Conservation (phyloP, 164 flowering plant genomes). For the Tetrastigma voinierianum region DNA sequence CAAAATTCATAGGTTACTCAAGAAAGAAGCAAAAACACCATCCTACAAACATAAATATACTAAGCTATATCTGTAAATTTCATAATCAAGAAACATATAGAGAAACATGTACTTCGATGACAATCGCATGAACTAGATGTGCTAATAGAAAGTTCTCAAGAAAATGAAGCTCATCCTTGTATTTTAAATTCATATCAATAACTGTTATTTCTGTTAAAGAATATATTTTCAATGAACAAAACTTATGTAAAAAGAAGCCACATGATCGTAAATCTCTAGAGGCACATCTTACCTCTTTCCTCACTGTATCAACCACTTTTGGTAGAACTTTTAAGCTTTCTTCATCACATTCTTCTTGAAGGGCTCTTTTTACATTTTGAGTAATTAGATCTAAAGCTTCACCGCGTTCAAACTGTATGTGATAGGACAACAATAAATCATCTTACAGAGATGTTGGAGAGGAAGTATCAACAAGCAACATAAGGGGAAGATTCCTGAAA, state of each 20-base stretch:
- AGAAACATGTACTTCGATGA: not conserved
- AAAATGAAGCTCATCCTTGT: no score
- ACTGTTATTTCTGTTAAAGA: no score
- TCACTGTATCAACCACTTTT: slow-evolving; percentile 80
- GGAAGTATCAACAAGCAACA: not conserved
- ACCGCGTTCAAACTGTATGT: slow-evolving; percentile 90
- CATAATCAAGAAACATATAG: not conserved
- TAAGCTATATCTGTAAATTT: not conserved
- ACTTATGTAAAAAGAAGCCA: not conserved
- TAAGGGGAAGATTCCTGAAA: not conserved
- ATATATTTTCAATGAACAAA: not conserved
- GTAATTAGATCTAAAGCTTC: slow-evolving; percentile 87
- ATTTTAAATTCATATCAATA: no score
- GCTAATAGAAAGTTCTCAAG: not conserved
- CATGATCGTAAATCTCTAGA: not conserved
- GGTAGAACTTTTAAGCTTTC: slow-evolving; percentile 81
- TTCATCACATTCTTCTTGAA: slow-evolving; percentile 88
- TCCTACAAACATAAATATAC: not conserved
- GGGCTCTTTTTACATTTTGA: slow-evolving; percentile 64
- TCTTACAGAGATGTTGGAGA: not conserved
- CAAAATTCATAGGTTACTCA: not conserved
- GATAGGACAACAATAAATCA: slow-evolving; percentile 3
- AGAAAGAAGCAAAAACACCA: not conserved
- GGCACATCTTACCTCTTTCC: slow-evolving; percentile 63
- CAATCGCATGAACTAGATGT: not conserved